Percentiles rank a stretch among this genome's conserved stretches.
Evolutionary conservation across 2,329 filamentous ascomycete species (phyloP).

Genomic region (Colletotrichum liaoningense): DNA sequence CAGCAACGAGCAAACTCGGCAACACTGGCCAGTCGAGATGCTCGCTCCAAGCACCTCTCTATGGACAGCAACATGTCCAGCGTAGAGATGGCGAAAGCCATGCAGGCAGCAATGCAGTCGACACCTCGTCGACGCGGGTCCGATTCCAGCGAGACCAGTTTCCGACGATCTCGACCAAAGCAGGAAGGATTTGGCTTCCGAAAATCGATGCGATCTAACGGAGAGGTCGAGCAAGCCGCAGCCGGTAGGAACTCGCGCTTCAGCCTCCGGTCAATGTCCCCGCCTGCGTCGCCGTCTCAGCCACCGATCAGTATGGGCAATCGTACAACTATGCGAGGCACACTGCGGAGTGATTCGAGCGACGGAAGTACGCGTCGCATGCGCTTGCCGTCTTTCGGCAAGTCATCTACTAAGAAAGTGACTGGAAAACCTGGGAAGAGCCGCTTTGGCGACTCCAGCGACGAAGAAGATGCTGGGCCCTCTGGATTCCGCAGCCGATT

Average conservation of each 20-base stretch:
- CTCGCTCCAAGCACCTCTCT: conserved; percentile 11
- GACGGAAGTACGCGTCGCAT: conserved; percentile 50
- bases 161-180: conserved; percentile 71
- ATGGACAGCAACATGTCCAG: conserved; percentile 31
- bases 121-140: conserved; percentile 66
- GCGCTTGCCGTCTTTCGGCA: conserved; percentile 57
- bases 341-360: conserved; percentile 55
- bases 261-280: conserved; percentile 78
- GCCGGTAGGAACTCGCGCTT: conserved; percentile 56
- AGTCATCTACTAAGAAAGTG: conserved; percentile 48
- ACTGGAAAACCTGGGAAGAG: conserved; percentile 53
- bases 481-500: conserved; percentile 68
- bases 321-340: conserved; percentile 52
- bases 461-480: conserved; percentile 61
- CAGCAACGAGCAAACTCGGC: not conserved
- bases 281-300: conserved; percentile 64
- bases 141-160: conserved; percentile 83
- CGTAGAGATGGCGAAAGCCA: conserved; percentile 33
- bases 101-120: conserved; percentile 45
- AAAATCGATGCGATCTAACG: conserved; percentile 74
- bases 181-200: conserved; percentile 72
- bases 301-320: conserved; percentile 54
- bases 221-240: conserved; percentile 54
- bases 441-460: conserved; percentile 72
- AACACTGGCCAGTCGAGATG: not conserved